Base-by-base conservation (phyloP, 345 rosid genomes). In the Populus ilicifolia region DNA sequence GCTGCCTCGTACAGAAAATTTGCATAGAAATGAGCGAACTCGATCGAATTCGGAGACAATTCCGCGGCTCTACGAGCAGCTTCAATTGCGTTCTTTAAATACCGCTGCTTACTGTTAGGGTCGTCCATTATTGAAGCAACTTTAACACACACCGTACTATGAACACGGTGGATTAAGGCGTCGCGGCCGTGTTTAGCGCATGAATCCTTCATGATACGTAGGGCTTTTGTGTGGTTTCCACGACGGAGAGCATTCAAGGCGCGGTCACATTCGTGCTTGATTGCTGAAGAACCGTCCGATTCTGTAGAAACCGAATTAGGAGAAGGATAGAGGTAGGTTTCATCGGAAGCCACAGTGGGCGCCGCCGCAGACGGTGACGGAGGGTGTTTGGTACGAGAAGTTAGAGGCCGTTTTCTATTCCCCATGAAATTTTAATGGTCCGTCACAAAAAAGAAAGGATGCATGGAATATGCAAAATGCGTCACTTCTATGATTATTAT, bases 161-260 rank as follows among this genome's bases (percentile, higher is more conserved):
- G 98, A 20, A 96, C 93, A n/a, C 97, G 94, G 79, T 88, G 81
- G 59, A 87, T 73, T 65, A 93, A 83, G 46, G 97, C 94, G 87
- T 76, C 71, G 81, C 89, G 67, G 2, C 74, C 92, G 68, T 92
- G 88, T 39, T 86, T 89, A 6, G 86, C 44, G 70, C 89, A 87
- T 1, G 87, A 85, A n/a, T 92, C 95, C 85, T 92, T 96, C 91
- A 96, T 92, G 11, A 92, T 88, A 63, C 97, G 89, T 43, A 92
- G 83, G 75, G 98, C 97, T 80, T 91, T 93, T 69, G 78, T 91
- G 83, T 93, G 92, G 84, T 93, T 93, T 27, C 99, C 99, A 1
- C 95, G 86, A 75, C 89, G 95, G 25, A 93, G 88, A 23, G 98
- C 87, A 35, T 83, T 89, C 18, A 92, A 86, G 61, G 99, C 97